A percentile compares a stretch with the other conserved stretches of the same genome.
phyloP scores from a whole-genome alignment of 768 basidiomycete species.

The Macrolepiota fuliginosa region DNA sequence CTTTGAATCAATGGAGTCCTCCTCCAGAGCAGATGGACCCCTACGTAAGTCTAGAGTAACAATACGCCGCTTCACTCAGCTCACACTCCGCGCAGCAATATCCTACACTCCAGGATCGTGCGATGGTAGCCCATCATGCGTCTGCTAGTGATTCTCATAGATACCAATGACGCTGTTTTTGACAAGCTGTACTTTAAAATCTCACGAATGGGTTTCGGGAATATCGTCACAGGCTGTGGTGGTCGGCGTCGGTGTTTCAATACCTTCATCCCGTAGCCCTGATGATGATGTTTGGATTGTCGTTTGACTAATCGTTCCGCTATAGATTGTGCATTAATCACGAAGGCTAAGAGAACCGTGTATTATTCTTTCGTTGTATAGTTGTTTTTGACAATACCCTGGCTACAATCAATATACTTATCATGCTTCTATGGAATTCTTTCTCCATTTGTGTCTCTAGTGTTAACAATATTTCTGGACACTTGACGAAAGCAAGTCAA shows the following conservation, averaged over 20 bases:
- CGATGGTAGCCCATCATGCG: constrained; percentile 35
- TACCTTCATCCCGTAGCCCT: background rate
- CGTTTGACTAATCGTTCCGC: constrained; percentile 1
- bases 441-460: background rate
- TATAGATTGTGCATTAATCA: constrained; percentile 14
- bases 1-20: constrained; percentile 54
- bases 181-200: constrained; percentile 6
- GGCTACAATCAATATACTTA: constrained; percentile 8
- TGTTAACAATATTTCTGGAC: background rate
- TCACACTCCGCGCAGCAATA: constrained; percentile 16
- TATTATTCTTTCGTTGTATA: constrained; percentile 10
- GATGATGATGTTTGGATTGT: background rate
- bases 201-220: constrained; percentile 1
- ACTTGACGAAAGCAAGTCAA: background rate
- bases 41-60: constrained; percentile 49
- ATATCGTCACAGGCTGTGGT: background rate
- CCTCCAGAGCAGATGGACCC: constrained; percentile 57
- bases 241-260: background rate
- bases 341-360: constrained; percentile 9
- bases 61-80: background rate
- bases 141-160: constrained; percentile 39
- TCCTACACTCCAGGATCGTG: constrained; percentile 32
- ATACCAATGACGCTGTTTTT: constrained; percentile 32
- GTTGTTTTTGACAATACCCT: constrained; percentile 7
- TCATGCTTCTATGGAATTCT: background rate